phyloP scores from a whole-genome alignment of 148 eudicot species.

The Pharnaceum exiguum region DNA sequence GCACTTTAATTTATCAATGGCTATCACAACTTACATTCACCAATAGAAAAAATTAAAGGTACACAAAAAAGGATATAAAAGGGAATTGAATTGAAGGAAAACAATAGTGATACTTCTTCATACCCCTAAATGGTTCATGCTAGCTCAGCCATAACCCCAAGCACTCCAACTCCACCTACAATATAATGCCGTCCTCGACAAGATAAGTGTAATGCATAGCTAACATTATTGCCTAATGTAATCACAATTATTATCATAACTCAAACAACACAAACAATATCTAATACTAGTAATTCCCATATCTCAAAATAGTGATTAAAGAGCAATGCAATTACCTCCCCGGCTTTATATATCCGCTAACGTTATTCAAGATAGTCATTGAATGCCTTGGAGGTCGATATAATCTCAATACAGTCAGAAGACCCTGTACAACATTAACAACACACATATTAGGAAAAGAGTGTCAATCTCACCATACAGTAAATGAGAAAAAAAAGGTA shows the following conservation, averaged over 20 bases:
- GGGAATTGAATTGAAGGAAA: background rate
- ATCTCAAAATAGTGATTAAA: background rate
- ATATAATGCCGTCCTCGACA: background rate
- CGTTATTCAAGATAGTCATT: constrained; percentile 50
- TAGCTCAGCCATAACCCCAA: background rate
- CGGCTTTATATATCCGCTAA: constrained; percentile 69
- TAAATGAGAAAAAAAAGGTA: background rate
- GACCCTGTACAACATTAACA: constrained; percentile 28
- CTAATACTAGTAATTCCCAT: background rate
- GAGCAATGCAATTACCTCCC: constrained; percentile 47
- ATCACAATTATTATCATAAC: too few relatives aligned
- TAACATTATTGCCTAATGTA: constrained; percentile 1
- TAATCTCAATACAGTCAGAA: constrained; percentile 43
- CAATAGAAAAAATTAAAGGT: too few relatives aligned
- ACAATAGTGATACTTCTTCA: background rate
- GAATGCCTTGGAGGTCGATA: constrained; percentile 51
- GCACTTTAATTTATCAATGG: background rate
- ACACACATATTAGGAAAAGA: background rate
- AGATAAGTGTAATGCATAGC: background rate
- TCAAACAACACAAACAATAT: background rate
- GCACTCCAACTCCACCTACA: background rate
- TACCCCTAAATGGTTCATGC: background rate
- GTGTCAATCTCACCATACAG: too few relatives aligned
- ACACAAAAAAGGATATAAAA: background rate
- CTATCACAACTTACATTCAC: too few relatives aligned